phyloP scores from a whole-genome alignment of 78 protist species.

The Polysphondylium violaceum region DNA sequence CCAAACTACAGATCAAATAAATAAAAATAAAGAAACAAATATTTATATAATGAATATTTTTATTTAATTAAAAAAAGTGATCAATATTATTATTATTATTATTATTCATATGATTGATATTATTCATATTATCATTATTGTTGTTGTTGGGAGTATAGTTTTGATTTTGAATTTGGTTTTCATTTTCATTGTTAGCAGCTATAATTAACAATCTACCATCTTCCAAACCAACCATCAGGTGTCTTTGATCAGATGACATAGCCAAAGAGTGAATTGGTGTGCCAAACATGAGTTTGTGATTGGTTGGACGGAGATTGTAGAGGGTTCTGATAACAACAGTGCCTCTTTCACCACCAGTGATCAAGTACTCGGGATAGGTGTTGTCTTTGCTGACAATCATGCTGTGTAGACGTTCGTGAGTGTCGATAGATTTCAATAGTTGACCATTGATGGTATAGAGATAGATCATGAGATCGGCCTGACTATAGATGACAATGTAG shows the following conservation, averaged over 20 bases:
- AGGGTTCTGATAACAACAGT: constrained; percentile 49
- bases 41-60: too few relatives aligned
- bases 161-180: too few relatives aligned
- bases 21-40: too few relatives aligned
- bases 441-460: constrained; percentile 84
- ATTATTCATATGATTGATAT: too few relatives aligned
- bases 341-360: constrained; percentile 81
- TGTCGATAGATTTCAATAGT: constrained; percentile 43
- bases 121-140: too few relatives aligned
- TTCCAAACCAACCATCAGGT: constrained; percentile 73
- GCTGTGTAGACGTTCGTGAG: constrained; percentile 64
- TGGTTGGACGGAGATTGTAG: constrained; percentile 42
- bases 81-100: too few relatives aligned
- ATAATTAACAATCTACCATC: constrained; percentile 66
- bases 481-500: constrained; percentile 42
- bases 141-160: too few relatives aligned
- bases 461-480: constrained; percentile 63
- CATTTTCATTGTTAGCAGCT: constrained; percentile 9
- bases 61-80: too few relatives aligned
- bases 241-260: constrained; percentile 69
- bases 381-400: constrained; percentile 61
- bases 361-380: constrained; percentile 59
- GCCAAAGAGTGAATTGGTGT: constrained; percentile 49
- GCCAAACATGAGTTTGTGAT: constrained; percentile 39
- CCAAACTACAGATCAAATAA: too few relatives aligned